Evolutionary conservation across 169 alveolate species (phyloP).

Genomic region (Plasmodium berghei): DNA sequence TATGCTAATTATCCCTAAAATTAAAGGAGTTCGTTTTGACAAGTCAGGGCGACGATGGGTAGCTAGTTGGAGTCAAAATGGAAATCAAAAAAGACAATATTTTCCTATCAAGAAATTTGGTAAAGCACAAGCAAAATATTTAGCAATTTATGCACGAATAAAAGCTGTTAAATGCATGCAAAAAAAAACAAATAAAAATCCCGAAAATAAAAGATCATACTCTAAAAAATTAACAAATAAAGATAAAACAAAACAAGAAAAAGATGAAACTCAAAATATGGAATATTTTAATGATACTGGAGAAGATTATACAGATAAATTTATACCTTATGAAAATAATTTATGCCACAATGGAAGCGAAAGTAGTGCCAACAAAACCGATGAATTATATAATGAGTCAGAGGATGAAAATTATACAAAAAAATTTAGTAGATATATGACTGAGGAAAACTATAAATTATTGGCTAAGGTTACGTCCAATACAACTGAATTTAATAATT

Average conservation of each 20-base stretch:
- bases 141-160: conserved; percentile 86
- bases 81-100: conserved; percentile 86
- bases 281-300: conserved; percentile 1
- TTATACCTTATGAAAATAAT: not conserved
- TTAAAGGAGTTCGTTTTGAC: conserved; percentile 86
- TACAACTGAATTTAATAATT: not conserved
- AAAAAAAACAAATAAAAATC: conserved; percentile 20
- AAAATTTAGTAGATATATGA: not conserved
- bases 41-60: conserved; percentile 88
- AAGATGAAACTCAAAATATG: not conserved
- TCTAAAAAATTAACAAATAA: conserved; percentile 16
- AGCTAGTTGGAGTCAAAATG: conserved; percentile 89
- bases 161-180: conserved; percentile 81
- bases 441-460: not conserved
- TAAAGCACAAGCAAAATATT: conserved; percentile 82
- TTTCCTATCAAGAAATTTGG: conserved; percentile 86
- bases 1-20: conserved; percentile 53
- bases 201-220: conserved; percentile 7
- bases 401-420: not conserved
- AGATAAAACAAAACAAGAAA: conserved; percentile 13
- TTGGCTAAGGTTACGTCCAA: not conserved
- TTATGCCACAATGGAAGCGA: not conserved
- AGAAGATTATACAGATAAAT: not conserved
- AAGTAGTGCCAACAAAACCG: not conserved
- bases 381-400: not conserved